Percentiles rank a stretch among this genome's conserved stretches.
These are phyloP conservation scores for Aspergillus sp. DNA, from an alignment of 2,329 filamentous ascomycete species.

Conservation along the genomic window DNA sequence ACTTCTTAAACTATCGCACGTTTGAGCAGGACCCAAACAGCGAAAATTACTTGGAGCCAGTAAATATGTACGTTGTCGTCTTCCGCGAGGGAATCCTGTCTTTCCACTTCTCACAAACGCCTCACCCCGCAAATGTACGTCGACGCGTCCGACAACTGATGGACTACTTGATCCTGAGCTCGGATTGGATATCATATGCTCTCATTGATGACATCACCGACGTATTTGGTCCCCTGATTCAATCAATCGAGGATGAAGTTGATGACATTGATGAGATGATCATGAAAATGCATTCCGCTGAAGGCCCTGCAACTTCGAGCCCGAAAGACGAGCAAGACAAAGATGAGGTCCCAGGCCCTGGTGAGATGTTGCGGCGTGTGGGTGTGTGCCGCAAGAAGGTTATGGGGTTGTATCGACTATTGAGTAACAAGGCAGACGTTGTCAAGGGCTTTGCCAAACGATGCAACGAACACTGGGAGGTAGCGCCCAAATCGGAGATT, in stretches of 20 bases:
- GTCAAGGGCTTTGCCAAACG: constrained; percentile 99
- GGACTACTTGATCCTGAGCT: constrained; percentile 88
- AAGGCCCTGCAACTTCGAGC: constrained; percentile 35
- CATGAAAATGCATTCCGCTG: constrained; percentile 70
- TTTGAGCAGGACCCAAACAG: constrained; percentile 93
- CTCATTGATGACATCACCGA: constrained; percentile 99
- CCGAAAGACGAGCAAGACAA: constrained; percentile 38
- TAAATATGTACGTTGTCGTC: constrained; percentile 97
- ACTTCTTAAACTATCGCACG: constrained; percentile 97
- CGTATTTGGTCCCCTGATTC: constrained; percentile 88
- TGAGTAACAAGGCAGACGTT: constrained; percentile 97
- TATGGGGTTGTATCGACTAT: constrained; percentile 87
- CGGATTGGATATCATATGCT: constrained; percentile 98
- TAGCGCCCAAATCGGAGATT: constrained; percentile 91
- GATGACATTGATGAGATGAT: constrained; percentile 96
- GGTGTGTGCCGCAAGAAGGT: constrained; percentile 96
- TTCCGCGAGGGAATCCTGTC: constrained; percentile 94
- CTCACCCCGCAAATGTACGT: constrained; percentile 93
- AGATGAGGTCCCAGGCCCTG: constrained; percentile 44
- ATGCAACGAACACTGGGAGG: constrained; percentile 97
- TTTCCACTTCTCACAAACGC: constrained; percentile 96
- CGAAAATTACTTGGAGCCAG: constrained; percentile 87
- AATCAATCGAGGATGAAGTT: constrained; percentile 91
- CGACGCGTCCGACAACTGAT: constrained; percentile 88
- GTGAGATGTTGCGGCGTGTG: constrained; percentile 88